Evolutionary conservation across 1,139 yeast species (phyloP).

Genomic region (Insectozyma bohioensis): DNA sequence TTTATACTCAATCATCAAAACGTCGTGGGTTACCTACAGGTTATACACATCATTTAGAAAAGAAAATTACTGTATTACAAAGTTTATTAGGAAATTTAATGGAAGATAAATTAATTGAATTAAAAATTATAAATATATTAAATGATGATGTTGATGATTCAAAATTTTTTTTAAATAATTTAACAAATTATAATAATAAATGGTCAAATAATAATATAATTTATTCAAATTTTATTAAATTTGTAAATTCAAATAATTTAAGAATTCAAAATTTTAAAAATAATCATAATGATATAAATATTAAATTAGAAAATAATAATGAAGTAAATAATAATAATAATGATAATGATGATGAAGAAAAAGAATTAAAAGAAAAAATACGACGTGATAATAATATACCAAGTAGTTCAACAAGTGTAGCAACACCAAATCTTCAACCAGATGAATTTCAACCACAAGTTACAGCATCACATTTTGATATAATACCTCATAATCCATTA

Average conservation of each 20-base stretch:
- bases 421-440: background rate
- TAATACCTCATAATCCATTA: too few species aligned
- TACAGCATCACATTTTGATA: background rate
- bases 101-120: constrained; percentile 10
- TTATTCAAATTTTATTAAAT: too few species aligned
- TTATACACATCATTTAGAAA: constrained; percentile 23
- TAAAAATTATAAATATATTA: constrained; percentile 9
- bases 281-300: too few species aligned
- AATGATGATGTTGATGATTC: constrained; percentile 3
- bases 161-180: constrained; percentile 9
- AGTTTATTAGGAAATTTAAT: constrained; percentile 17
- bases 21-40: constrained; percentile 26
- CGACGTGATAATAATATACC: too few species aligned
- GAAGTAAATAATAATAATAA: too few species aligned
- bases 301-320: too few species aligned
- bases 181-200: constrained; percentile 10
- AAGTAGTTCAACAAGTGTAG: too few species aligned
- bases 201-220: constrained; percentile 15
- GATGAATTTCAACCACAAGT: background rate
- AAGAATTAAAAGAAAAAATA: too few species aligned
- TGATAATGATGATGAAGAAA: too few species aligned
- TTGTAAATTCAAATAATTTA: too few species aligned
- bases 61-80: constrained; percentile 19
- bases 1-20: constrained; percentile 20
- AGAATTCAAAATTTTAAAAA: too few species aligned